Evolutionary conservation across 1,139 yeast genomes (phyloP).

Genomic region (Blastobotrys ciferrii): DNA sequence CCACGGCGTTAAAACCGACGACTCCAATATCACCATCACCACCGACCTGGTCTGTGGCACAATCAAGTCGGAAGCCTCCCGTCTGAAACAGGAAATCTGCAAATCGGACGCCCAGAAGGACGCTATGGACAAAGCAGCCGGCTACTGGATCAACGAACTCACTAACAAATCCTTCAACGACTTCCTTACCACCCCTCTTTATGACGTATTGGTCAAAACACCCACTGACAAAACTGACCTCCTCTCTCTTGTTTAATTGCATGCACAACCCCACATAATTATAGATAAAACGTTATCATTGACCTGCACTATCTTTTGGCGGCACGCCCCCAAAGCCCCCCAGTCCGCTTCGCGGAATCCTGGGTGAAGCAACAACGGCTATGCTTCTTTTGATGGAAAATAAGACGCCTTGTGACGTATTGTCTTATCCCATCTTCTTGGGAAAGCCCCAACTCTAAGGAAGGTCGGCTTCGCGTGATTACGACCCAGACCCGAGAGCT

Average conservation of each 20-base stretch:
- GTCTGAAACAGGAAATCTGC: constrained; percentile 54
- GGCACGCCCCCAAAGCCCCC: too few species aligned
- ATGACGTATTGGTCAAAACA: constrained; percentile 22
- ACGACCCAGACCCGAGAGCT: too few species aligned
- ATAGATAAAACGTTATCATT: too few species aligned
- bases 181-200: constrained; percentile 54
- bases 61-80: constrained; percentile 35
- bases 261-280: too few species aligned
- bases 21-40: constrained; percentile 54
- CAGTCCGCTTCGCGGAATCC: too few species aligned
- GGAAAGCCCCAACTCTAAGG: too few species aligned
- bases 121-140: constrained; percentile 50
- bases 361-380: too few species aligned
- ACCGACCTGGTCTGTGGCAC: constrained; percentile 54
- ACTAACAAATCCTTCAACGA: constrained; percentile 64
- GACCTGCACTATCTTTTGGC: too few species aligned
- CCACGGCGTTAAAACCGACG: constrained; percentile 63
- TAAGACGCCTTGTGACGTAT: too few species aligned
- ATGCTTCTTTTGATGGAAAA: too few species aligned
- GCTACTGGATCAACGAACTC: constrained; percentile 60
- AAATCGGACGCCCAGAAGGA: constrained; percentile 52
- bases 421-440: too few species aligned
- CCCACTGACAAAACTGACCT: neutral
- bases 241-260: neutral
- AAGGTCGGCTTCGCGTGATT: too few species aligned